Evolutionary conservation across 306 rosid genomes (phyloP), one percentile per base, ranked within the genome.

Genomic region (Luffa aegyptiaca): DNA sequence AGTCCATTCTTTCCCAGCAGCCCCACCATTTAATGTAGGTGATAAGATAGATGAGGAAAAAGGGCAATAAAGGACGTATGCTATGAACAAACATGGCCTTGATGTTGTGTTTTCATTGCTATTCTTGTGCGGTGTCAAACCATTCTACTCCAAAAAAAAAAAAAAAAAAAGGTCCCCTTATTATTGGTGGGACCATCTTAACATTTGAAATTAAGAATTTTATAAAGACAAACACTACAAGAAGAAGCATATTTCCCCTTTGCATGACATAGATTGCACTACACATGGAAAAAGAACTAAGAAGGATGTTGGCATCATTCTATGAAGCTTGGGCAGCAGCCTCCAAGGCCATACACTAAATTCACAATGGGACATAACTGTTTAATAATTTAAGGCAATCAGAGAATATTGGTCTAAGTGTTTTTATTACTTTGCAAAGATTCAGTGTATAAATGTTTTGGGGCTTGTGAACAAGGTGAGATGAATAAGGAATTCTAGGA

Each of bases 1-100:
- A 75, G 58, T 33, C 63, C 48, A 75, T 31, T 51, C 63, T 75
- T 75, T 75, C 14, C 14, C 80, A 78, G 53, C 81, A 53, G 81
- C 86, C 88, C 87, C 84, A 86, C 88, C 56, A 80, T 81, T 72
- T 76, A 82, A 79, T 83, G 87, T 74, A 82, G 87, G 77, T 79
- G 93, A 91, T 58, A 84, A 83, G 92, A 91, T 83, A 18, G 90
- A 79, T 88, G 89, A 83, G 77, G 84, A 53, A 81, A 83, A 77
- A 46, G 70, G 81, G 79, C 13, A 45, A 56, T 52, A 55, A 82
- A 83, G 81, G 58, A 82, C 75, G 80, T 78, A 75, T 88, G 87
- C 85, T 84, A 81, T 52, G 45, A 85, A 78, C 88, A 59, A 64
- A 82, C 80, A 69, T 83, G 75, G 79, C 63, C 57, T 64, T 65